These are phyloP conservation scores for Pseudocercospora fuligena DNA, from an alignment of 2,329 filamentous ascomycete species.

Conservation along the genomic window DNA sequence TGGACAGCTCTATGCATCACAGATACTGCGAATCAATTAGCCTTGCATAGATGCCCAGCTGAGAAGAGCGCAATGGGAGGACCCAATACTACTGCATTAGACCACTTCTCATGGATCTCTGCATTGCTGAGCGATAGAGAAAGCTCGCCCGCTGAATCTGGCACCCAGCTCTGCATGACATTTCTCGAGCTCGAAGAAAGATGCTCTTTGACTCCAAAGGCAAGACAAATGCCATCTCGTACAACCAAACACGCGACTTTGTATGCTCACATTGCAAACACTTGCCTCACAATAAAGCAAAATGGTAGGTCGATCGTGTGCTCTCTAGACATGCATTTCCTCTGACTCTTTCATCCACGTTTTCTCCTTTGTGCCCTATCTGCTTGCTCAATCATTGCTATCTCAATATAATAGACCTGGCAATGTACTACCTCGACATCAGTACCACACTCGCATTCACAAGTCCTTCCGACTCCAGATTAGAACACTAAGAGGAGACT, in stretches of 20 bases:
- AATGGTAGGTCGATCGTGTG: background rate
- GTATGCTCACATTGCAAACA: constrained; percentile 11
- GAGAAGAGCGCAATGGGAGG: background rate
- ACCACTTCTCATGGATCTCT: background rate
- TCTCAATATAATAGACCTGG: background rate
- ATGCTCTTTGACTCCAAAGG: background rate
- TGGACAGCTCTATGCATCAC: background rate
- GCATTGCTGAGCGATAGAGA: background rate
- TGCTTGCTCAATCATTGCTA: background rate
- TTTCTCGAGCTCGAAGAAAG: background rate
- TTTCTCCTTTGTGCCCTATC: background rate
- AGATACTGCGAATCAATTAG: background rate
- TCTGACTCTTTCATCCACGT: background rate
- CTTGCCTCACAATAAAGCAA: background rate
- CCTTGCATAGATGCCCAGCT: background rate
- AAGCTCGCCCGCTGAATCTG: background rate
- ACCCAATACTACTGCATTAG: background rate
- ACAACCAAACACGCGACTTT: constrained; percentile 10
- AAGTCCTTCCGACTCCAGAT: no score
- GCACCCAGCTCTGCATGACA: background rate
- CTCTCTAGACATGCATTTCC: background rate
- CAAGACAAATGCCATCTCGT: constrained; percentile 11
- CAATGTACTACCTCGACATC: background rate
- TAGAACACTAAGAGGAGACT: no score
- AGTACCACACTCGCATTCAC: background rate